Percentiles rank a stretch among this genome's conserved stretches.
phyloP scores from a whole-genome alignment of 2,329 filamentous ascomycete genomes.

The Botrytis aclada region DNA sequence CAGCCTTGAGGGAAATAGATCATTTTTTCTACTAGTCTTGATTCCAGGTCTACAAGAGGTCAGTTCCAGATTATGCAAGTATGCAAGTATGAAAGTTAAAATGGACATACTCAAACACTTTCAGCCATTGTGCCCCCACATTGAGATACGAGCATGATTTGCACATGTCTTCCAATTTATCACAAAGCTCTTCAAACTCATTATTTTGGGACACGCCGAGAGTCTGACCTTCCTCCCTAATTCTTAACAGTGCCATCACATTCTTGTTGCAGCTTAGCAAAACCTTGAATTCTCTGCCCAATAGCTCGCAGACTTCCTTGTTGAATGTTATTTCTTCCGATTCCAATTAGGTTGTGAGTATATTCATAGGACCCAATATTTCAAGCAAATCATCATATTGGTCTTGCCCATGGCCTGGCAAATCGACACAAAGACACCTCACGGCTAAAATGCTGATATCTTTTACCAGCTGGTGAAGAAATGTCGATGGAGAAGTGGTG shows the following conservation, averaged over 20 bases:
- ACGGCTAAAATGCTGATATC: background rate
- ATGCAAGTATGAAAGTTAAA: background rate
- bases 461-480: background rate
- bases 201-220: no score
- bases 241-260: background rate
- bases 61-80: background rate
- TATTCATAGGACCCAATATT: background rate
- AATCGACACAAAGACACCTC: background rate
- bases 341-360: background rate
- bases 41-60: background rate
- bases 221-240: background rate
- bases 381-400: background rate
- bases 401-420: background rate
- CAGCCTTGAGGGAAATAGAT: background rate
- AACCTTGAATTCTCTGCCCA: background rate
- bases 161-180: background rate
- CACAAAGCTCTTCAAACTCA: background rate
- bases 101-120: background rate
- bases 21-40: background rate
- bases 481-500: background rate
- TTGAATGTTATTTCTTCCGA: background rate
- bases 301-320: background rate
- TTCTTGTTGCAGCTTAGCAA: background rate
- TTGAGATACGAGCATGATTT: rapidly evolving
- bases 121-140: background rate